Conservation (phyloP, 495 filamentous ascomycete genomes). For the Saxophila tyrrhenica region DNA sequence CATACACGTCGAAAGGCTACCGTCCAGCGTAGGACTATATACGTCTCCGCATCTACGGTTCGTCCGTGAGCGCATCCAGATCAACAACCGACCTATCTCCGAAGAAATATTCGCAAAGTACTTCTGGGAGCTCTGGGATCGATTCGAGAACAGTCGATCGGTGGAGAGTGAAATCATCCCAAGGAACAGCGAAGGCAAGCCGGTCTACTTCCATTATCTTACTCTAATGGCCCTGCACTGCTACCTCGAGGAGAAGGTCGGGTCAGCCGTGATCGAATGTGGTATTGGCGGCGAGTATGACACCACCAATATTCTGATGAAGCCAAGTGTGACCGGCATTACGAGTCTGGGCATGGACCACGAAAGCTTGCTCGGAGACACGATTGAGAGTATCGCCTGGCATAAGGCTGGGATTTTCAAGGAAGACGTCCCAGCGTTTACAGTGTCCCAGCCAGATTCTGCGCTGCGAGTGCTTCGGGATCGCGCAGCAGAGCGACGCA, state of each 20-base stretch:
- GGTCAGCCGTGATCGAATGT: constrained; percentile 79
- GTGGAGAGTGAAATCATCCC: constrained; percentile 26
- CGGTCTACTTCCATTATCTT: constrained; percentile 82
- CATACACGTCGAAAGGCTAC: constrained; percentile 23
- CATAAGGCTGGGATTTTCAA: constrained; percentile 96
- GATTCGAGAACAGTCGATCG: constrained; percentile 41
- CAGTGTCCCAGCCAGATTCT: constrained; percentile 52
- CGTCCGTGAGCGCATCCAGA: constrained; percentile 79
- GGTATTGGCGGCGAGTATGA: constrained; percentile 92
- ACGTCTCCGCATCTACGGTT: constrained; percentile 82
- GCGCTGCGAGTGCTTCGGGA: constrained; percentile 59
- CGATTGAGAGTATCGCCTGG: constrained; percentile 90
- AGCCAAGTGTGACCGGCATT: constrained; percentile 64
- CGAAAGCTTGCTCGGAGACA: constrained; percentile 61
- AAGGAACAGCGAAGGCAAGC: constrained; percentile 40
- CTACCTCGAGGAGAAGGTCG: constrained; percentile 68
- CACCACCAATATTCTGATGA: constrained; percentile 76
- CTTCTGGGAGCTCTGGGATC: constrained; percentile 86
- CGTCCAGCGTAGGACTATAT: constrained; percentile 55
- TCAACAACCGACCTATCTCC: constrained; percentile 63
- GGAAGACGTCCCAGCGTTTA: constrained; percentile 53
- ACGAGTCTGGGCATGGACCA: constrained; percentile 89
- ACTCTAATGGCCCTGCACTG: constrained; percentile 84
- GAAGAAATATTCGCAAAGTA: constrained; percentile 67
- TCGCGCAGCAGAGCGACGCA: constrained; percentile 57